Base-by-base conservation (phyloP, 352 stramenopile genomes). In the Phytophthora rubi region DNA sequence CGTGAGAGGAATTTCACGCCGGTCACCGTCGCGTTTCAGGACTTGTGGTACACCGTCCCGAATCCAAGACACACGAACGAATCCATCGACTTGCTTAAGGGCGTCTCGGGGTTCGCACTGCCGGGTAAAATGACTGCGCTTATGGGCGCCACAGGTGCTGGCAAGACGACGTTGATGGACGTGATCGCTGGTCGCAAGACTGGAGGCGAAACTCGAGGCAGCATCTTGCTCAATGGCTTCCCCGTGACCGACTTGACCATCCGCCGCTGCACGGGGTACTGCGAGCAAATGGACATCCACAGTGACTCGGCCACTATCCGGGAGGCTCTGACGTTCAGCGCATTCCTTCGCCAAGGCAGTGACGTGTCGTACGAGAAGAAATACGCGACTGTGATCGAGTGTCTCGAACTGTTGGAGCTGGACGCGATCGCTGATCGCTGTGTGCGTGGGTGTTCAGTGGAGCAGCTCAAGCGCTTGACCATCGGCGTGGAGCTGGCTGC, bases 81-180 rank as follows among this genome's bases (percentile, higher is more conserved):
- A 6, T 59, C 55, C 16, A 70, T 94, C 6, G 77, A 94, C 26
- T 59, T 98, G 28, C 75, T 98, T 23, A 92, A 93, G 54, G 83
- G 79, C 13, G 65, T 97, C 32, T 83, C 56, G 32, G 91, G 91
- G 13, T 79, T 71, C 30, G 76, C 79, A 1, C 23, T 70, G 2
- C 84, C 84, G 2, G 84, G 85, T 2, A 77, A 61, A 45, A 86
- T 92, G 62, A 82, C 77, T n/a, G 82, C 84, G 5, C 63, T 93
- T 13, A 90, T 91, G 79, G 85, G 85, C 15, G 64, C 79, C 0
- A 78, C 72, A 4, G 86, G 87, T 44, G 84, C 88, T 33, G 92
- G 93, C 1, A 97, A 98, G 68, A 97, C 93, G 12, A 98, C 94
- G 0, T 75, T 98, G 13, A 90, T 97, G 67, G 91, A 98, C 75